Conservation (phyloP, 163 green algal genomes). For the Smithsoniella earleae region DNA sequence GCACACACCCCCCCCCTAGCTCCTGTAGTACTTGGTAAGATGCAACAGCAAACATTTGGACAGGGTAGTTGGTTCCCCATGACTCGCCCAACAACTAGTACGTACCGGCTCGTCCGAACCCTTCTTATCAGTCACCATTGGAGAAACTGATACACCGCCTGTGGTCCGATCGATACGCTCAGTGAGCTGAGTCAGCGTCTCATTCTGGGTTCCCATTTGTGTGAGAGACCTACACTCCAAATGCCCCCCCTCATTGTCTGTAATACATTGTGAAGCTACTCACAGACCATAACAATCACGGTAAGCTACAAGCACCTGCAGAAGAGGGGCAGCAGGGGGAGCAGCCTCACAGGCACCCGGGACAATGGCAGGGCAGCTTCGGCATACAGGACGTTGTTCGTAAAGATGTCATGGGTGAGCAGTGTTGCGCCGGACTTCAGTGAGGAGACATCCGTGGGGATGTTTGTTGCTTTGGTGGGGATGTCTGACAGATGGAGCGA, state of each 20-base stretch:
- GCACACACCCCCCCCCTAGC: no score
- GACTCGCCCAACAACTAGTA: no score
- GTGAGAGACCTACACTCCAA: conserved; percentile 57
- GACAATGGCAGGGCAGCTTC: conserved; percentile 77
- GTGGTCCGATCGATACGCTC: conserved; percentile 95
- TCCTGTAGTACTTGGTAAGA: no score
- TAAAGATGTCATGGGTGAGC: conserved; percentile 96
- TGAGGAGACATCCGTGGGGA: conserved; percentile 41
- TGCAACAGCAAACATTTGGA: no score
- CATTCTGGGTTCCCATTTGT: conserved; percentile 76
- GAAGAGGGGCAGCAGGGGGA: conserved; percentile 94
- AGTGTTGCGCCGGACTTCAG: conserved; percentile 54
- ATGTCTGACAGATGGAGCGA: conserved; percentile 83
- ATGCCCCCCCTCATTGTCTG: no score
- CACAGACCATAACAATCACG: no score
- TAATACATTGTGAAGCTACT: no score
- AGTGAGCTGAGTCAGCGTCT: conserved; percentile 87
- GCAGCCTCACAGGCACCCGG: conserved; percentile 62
- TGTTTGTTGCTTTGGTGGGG: conserved; percentile 58
- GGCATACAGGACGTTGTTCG: conserved; percentile 95
- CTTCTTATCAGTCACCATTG: conserved; percentile 52
- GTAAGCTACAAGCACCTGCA: conserved; percentile 44
- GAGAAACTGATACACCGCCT: conserved; percentile 79
- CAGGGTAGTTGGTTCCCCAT: no score
- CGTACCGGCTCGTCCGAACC: conserved; percentile 32